Conservation (phyloP, 2,329 filamentous ascomycete genomes). For the Neonectria ditissima region DNA sequence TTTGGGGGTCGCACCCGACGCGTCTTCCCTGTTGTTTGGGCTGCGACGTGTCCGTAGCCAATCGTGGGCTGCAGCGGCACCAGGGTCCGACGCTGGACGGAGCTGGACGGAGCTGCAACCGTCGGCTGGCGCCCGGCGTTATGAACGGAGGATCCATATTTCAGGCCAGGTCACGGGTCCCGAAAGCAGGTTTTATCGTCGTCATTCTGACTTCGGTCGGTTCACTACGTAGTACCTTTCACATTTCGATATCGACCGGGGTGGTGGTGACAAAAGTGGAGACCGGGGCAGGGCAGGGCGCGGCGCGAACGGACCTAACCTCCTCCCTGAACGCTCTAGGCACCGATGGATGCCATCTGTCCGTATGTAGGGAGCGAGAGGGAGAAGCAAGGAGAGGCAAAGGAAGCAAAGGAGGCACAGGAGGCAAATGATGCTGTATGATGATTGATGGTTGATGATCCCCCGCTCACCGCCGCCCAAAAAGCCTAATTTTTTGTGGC, state of each 20-base stretch:
- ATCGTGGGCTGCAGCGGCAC: constrained; percentile 5
- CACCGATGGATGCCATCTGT: not conserved
- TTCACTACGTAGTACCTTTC: no score
- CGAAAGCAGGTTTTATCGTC: constrained; percentile 2
- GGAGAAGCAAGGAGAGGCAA: no score
- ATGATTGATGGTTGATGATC: not conserved
- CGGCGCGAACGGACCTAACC: not conserved
- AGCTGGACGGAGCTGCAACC: constrained; percentile 19
- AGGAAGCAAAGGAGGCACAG: not conserved
- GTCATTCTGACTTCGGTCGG: not conserved
- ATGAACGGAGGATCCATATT: constrained; percentile 22
- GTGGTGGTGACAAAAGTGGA: not conserved
- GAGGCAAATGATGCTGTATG: not conserved
- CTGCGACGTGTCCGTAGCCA: constrained; percentile 16
- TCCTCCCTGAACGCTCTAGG: no score
- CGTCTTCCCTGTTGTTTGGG: constrained; percentile 9
- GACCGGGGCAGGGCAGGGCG: not conserved
- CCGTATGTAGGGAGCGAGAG: not conserved
- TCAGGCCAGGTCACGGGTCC: not conserved
- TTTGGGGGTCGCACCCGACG: constrained; percentile 21
- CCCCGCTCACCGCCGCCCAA: not conserved
- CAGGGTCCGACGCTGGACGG: constrained; percentile 24
- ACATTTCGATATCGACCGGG: not conserved
- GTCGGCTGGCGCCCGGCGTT: constrained; percentile 17
- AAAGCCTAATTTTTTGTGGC: not conserved